These are phyloP conservation scores for Inonotus obliquus DNA, from an alignment of 1,284 basidiomycete genomes.

Conservation along the genomic window DNA sequence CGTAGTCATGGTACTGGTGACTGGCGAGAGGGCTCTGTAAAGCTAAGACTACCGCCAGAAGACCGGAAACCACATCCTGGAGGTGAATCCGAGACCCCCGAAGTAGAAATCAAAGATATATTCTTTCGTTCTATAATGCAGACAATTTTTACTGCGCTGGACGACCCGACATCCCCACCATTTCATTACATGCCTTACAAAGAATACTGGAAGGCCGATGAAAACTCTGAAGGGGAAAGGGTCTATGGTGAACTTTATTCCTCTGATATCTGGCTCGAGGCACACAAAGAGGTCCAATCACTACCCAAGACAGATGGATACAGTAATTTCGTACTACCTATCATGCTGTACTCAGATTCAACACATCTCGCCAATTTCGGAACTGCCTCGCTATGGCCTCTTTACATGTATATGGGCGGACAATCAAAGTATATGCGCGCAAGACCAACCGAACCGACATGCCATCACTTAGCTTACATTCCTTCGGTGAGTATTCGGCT, in stretches of 20 bases:
- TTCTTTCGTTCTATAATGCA: constrained; percentile 6
- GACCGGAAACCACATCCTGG: background rate
- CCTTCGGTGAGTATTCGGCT: constrained; percentile 19
- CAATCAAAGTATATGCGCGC: constrained; percentile 28
- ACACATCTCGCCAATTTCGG: constrained; percentile 33
- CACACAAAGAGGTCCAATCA: constrained; percentile 24
- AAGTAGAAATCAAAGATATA: constrained; percentile 6
- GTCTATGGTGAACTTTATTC: constrained; percentile 30
- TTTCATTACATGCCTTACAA: constrained; percentile 28
- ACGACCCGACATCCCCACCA: constrained; percentile 1
- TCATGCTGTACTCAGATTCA: constrained; percentile 35
- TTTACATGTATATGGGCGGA: constrained; percentile 29
- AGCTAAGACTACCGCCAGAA: background rate
- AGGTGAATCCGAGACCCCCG: background rate
- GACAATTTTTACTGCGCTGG: constrained; percentile 2
- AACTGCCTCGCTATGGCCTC: constrained; percentile 29
- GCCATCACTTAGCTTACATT: constrained; percentile 22
- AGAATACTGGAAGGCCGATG: constrained; percentile 24
- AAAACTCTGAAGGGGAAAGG: constrained; percentile 17
- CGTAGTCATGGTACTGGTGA: background rate
- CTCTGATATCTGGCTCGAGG: constrained; percentile 26
- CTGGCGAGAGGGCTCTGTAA: background rate
- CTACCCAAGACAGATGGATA: background rate
- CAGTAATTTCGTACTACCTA: constrained; percentile 25
- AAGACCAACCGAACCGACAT: constrained; percentile 20